Evolutionary conservation across 805 yeast genomes (phyloP), one percentile per base, ranked within the genome.

Genomic region (Novakomyces olei): DNA sequence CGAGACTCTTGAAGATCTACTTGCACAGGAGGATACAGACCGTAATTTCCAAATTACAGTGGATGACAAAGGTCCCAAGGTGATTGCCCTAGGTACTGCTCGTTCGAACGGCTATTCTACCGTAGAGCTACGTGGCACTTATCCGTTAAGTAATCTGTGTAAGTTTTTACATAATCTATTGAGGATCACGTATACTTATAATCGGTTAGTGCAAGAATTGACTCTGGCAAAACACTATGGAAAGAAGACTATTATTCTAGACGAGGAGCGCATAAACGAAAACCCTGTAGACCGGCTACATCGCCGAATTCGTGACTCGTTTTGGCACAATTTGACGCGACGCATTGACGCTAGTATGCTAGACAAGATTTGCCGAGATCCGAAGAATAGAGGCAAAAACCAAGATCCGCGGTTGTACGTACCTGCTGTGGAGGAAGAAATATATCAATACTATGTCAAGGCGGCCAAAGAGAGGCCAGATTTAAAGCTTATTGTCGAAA

Each of bases 151-250:
- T 0, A 83, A 83, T 50, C 53, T 83, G 26, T 58, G n/a, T n/a
- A n/a, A n/a, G n/a, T n/a, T n/a, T n/a, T n/a, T n/a, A n/a, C n/a
- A n/a, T n/a, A n/a, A n/a, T n/a, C n/a, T n/a, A n/a, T n/a, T n/a
- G n/a, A n/a, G n/a, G n/a, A n/a, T n/a, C n/a, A n/a, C n/a, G n/a
- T 81, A 81, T 47, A 76, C 76, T 83, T 55, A 83, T 31, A 72
- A 88, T 0, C 81, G 81, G 50, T 53, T 83, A 26, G 59, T 81
- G 35, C 94, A 81, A 54, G 95, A 81, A 51, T 59, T 81, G 41
- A 79, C 93, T 1, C 69, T 80, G 38, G 94, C 94, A 9, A 69
- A 76, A 47, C 58, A 75, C 36, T 66, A 71, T 49, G 92, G 92
- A 5, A 62, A 85, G 39, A 70, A 68, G 39, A 75, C 70, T 45